Evolutionary conservation across 2,329 filamentous ascomycete genomes (phyloP).

Genomic region (Ophiostoma triangulosporum): DNA sequence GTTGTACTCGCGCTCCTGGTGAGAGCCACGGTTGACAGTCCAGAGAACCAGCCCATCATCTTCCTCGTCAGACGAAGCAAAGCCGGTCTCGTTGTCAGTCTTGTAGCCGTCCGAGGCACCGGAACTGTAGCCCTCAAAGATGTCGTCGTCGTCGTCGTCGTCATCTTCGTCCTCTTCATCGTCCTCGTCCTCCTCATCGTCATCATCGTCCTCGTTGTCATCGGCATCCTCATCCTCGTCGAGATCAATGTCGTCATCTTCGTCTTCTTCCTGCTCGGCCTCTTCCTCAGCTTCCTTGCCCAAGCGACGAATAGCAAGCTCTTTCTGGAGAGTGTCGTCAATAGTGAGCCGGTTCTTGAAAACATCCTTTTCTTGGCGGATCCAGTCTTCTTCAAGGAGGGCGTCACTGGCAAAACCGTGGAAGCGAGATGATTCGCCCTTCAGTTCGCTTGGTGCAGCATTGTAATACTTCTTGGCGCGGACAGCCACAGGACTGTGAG

Average conservation of each 20-base stretch:
- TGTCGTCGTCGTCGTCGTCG: slow-evolving; percentile 33
- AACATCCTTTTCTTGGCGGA: slow-evolving; percentile 51
- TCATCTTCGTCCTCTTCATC: slow-evolving; percentile 36
- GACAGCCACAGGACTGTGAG: slow-evolving; percentile 25
- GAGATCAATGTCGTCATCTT: slow-evolving; percentile 19
- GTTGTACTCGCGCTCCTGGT: slow-evolving; percentile 7
- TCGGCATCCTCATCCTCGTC: slow-evolving; percentile 36
- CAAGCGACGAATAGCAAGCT: slow-evolving; percentile 73
- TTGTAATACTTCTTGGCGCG: slow-evolving; percentile 35
- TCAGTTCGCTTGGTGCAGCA: slow-evolving; percentile 35
- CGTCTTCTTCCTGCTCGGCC: slow-evolving; percentile 42
- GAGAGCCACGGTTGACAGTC: slow-evolving; percentile 29
- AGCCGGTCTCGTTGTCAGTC: slow-evolving; percentile 57
- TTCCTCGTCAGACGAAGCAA: slow-evolving; percentile 55
- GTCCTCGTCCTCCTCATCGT: slow-evolving; percentile 36
- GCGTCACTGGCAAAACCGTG: slow-evolving; percentile 85
- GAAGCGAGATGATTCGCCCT: slow-evolving; percentile 50
- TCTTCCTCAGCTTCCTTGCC: slow-evolving; percentile 88
- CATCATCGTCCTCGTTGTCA: slow-evolving; percentile 36
- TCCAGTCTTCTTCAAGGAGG: slow-evolving; percentile 82
- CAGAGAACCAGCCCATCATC: slow-evolving; percentile 53
- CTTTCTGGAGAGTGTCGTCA: slow-evolving; percentile 77
- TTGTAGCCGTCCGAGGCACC: slow-evolving; percentile 55
- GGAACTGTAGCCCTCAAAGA: slow-evolving; percentile 44
- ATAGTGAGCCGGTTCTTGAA: slow-evolving; percentile 57